Evolutionary conservation across 2,329 filamentous ascomycete genomes (phyloP).

Genomic region (Fusarium torreyae): DNA sequence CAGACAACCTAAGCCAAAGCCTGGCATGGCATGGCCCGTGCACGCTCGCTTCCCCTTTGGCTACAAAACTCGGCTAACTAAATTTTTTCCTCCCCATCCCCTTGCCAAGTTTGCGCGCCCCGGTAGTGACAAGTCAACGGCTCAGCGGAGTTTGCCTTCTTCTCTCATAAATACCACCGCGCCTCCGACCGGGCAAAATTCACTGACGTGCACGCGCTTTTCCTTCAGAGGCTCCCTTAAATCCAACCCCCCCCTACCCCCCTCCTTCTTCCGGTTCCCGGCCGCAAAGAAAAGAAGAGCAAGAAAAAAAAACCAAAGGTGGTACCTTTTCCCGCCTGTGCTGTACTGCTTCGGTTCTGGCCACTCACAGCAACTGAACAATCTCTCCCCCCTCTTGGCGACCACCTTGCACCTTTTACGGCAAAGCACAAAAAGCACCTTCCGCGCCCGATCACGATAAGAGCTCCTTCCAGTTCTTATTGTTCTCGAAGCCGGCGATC

Average conservation of each 20-base stretch:
- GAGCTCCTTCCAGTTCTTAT: conserved; percentile 38
- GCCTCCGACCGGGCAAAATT: conserved; percentile 61
- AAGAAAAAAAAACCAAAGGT: conserved; percentile 32
- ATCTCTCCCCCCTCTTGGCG: conserved; percentile 32
- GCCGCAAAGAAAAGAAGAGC: conserved; percentile 38
- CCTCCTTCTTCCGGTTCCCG: conserved; percentile 30
- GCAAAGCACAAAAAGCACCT: conserved; percentile 44
- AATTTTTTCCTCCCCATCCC: conserved; percentile 53
- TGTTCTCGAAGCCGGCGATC: conserved; percentile 41
- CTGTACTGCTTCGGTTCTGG: conserved; percentile 24
- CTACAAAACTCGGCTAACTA: conserved; percentile 53
- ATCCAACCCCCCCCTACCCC: conserved; percentile 45
- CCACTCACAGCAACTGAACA: conserved; percentile 25
- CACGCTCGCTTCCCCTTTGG: conserved; percentile 25
- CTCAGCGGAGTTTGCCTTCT: conserved; percentile 54
- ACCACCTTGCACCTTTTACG: conserved; percentile 37
- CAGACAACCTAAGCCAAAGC: no score
- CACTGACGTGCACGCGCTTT: conserved; percentile 65
- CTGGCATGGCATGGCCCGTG: conserved; percentile 20
- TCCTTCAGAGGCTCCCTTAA: conserved; percentile 58
- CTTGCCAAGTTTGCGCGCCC: conserved; percentile 53
- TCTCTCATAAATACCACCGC: conserved; percentile 64
- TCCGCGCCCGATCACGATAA: conserved; percentile 43
- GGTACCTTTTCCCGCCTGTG: conserved; percentile 37
- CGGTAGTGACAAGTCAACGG: conserved; percentile 58